Percentiles rank a stretch among this genome's conserved stretches.
These are phyloP conservation scores for Pseudomicrostroma phylloplanum DNA, from an alignment of 1,284 basidiomycete genomes.

Conservation along the genomic window DNA sequence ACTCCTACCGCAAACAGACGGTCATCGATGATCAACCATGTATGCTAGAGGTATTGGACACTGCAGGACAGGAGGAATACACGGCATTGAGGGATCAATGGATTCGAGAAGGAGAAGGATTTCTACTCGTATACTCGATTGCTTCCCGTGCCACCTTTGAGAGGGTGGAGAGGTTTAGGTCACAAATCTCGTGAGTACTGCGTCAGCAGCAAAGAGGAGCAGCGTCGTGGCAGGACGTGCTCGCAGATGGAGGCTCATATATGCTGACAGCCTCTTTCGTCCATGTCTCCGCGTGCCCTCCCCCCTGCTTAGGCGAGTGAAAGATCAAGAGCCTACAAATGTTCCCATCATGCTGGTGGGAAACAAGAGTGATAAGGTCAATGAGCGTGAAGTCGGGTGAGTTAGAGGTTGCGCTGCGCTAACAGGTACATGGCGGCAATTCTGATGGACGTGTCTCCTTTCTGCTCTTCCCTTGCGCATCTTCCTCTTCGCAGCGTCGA, in stretches of 20 bases:
- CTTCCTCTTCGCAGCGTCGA: conserved; percentile 14
- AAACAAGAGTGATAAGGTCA: conserved; percentile 75
- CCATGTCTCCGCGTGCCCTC: not conserved
- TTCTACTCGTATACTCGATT: conserved; percentile 52
- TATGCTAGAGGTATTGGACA: conserved; percentile 75
- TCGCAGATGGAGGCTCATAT: not conserved
- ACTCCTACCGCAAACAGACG: conserved; percentile 52
- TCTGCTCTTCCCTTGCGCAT: not conserved
- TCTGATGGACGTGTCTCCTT: not conserved
- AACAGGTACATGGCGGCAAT: not conserved
- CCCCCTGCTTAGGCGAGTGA: conserved; percentile 25
- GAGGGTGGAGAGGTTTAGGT: conserved; percentile 50
- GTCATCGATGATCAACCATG: conserved; percentile 52
- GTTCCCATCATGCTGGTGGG: conserved; percentile 77
- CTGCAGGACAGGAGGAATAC: conserved; percentile 69
- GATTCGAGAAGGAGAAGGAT: conserved; percentile 53
- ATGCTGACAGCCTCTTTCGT: not conserved
- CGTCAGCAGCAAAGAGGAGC: not conserved
- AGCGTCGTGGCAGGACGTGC: too few species aligned
- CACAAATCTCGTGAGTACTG: conserved; percentile 48
- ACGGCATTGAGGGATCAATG: conserved; percentile 52
- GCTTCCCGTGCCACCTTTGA: conserved; percentile 52
- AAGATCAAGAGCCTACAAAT: conserved; percentile 49
- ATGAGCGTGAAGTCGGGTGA: conserved; percentile 66
- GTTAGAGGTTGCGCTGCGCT: not conserved